These are phyloP conservation scores for Mentha longifolia DNA, from an alignment of 257 asterid genomes.

Conservation along the genomic window DNA sequence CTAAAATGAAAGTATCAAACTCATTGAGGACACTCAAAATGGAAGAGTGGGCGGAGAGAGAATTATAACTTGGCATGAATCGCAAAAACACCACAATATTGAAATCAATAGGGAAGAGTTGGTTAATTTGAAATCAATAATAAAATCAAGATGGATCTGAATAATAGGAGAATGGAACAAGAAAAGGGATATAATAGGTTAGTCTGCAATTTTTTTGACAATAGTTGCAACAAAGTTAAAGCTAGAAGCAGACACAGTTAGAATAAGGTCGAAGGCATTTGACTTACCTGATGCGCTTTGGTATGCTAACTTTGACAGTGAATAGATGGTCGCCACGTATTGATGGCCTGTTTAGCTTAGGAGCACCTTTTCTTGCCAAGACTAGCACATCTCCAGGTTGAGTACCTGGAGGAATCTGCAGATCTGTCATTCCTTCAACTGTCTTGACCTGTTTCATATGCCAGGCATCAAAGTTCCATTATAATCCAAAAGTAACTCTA, in stretches of 20 bases:
- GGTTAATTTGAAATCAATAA: no score
- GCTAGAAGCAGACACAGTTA: conserved; percentile 18
- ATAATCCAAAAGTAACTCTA: conserved; percentile 14
- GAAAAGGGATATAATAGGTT: conserved; percentile 9
- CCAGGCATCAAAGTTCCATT: conserved; percentile 24
- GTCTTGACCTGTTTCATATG: conserved; percentile 72
- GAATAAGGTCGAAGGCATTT: conserved; percentile 15
- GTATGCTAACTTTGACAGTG: conserved; percentile 85
- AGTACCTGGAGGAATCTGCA: conserved; percentile 95
- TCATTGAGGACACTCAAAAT: neutral
- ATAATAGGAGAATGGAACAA: neutral
- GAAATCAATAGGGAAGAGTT: conserved; percentile 18
- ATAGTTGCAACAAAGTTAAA: conserved; percentile 16
- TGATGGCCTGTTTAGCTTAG: conserved; percentile 89
- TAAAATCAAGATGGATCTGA: no score
- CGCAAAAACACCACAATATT: neutral
- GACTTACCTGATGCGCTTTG: conserved; percentile 80
- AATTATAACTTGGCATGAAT: neutral
- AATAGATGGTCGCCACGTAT: conserved; percentile 98
- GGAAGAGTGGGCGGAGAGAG: no score
- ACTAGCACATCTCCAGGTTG: conserved; percentile 99
- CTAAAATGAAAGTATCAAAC: no score
- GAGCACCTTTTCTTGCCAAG: conserved; percentile 96
- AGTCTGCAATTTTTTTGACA: neutral
- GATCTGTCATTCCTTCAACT: conserved; percentile 90